These are phyloP conservation scores for Elasticomyces elasticus DNA, from an alignment of 495 filamentous ascomycete genomes.

Conservation along the genomic window DNA sequence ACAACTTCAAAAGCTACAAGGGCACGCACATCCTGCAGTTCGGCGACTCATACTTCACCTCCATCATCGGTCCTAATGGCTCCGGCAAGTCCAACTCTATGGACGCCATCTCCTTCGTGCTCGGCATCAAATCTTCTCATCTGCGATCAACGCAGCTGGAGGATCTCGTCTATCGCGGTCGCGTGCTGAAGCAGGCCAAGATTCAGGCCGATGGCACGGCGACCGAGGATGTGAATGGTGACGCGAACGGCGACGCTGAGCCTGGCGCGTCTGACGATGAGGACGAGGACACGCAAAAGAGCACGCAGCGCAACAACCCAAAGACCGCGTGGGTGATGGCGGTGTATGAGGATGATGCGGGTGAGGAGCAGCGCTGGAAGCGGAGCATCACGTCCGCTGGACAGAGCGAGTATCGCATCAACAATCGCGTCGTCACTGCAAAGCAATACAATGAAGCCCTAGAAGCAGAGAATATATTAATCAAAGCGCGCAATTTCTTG, in stretches of 20 bases:
- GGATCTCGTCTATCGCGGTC: slow-evolving; percentile 92
- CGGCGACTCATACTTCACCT: slow-evolving; percentile 97
- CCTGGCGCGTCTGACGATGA: slow-evolving; percentile 42
- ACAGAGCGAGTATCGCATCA: slow-evolving; percentile 92
- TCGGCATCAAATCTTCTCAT: slow-evolving; percentile 96
- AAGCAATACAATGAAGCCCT: slow-evolving; percentile 89
- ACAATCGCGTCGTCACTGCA: slow-evolving; percentile 77
- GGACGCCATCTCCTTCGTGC: slow-evolving; percentile 98
- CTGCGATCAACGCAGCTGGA: slow-evolving; percentile 89
- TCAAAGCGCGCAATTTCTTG: slow-evolving; percentile 94
- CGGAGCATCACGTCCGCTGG: slow-evolving; percentile 82
- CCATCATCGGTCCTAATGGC: slow-evolving; percentile 98
- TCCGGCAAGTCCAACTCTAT: slow-evolving; percentile 99
- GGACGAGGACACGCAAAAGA: slow-evolving; percentile 43
- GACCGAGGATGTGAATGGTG: slow-evolving; percentile 35
- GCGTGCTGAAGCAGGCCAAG: slow-evolving; percentile 81
- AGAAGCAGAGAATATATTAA: slow-evolving; percentile 89
- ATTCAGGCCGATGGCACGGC: slow-evolving; percentile 79
- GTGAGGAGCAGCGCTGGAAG: slow-evolving; percentile 92
- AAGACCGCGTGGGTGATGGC: slow-evolving; percentile 98
- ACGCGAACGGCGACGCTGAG: slow-evolving; percentile 46
- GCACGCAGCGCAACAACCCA: slow-evolving; percentile 56
- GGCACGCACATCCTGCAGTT: slow-evolving; percentile 87
- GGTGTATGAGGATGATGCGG: slow-evolving; percentile 94
- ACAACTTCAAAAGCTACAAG: slow-evolving; percentile 80